Base-by-base conservation (phyloP, 2,329 filamentous ascomycete species). In the Drechslerella dactyloides region DNA sequence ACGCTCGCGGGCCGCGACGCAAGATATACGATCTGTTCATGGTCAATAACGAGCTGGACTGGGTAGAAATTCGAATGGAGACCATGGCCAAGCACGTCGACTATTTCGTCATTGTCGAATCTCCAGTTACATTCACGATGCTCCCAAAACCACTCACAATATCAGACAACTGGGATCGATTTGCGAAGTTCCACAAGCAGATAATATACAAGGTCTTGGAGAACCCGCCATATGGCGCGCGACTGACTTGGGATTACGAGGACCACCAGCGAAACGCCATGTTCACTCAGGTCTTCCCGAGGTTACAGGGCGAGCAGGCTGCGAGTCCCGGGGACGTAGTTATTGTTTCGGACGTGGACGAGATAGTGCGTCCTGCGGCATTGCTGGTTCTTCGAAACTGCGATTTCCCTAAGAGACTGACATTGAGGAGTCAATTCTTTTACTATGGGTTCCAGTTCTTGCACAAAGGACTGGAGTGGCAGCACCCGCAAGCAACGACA, bases 21-120 rank as follows among this genome's bases (percentile, higher is more conserved):
- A 85, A 85, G 76, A 80, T 87, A 33, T 87, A 86, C 77, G 87
- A 89, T 76, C 80, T 89, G 1, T 81, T 87, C 75, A 83, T 88
- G 81, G 79, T 88, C 75, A 87, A 86, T 74, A 84, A 82, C 1
- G 87, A 89, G 78, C 81, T 89, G 11, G 86, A 89, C 78, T 87
- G 85, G 82, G 81, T 89, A 46, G 86, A 89, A 77, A 84, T 89
- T 53, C 84, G 86, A 10, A 80, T 89, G 1, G 82, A 85, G 75
- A 84, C 84, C 1, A 82, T 87, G 15, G 83, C 84, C 64, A 78
- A 83, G 42, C 79, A 83, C 46, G 85, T 89, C 69, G 86, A 89
- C 79, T 87, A 87, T 78, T 89, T 87, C 75, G 81, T 89, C 75
- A 82, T 89, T 35, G 82, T 88, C 56, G 87, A 89, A 79, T 83